Percentiles rank a stretch among this genome's conserved stretches.
Conservation (phyloP, 2,329 filamentous ascomycete species). For the Colletotrichum somersetense region DNA sequence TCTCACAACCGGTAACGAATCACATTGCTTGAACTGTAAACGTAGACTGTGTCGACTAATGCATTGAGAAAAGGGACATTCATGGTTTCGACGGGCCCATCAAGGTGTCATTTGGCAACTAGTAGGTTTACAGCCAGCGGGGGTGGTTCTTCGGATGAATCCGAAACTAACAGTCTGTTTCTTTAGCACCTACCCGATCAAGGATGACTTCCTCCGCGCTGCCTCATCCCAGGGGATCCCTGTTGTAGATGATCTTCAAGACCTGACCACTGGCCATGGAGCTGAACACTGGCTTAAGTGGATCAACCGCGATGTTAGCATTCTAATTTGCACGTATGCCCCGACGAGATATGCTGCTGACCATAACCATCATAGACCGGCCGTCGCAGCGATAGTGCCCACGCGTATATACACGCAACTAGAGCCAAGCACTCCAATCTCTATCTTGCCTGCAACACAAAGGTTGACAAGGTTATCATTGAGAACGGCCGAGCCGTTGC, state of each 20-base stretch:
- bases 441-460: slow-evolving; percentile 80
- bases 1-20: slow-evolving; percentile 66
- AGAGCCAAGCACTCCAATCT: slow-evolving; percentile 77
- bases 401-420: slow-evolving; percentile 83
- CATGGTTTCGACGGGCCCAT: slow-evolving; percentile 86
- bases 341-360: background rate
- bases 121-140: slow-evolving; percentile 51
- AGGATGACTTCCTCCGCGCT: slow-evolving; percentile 82
- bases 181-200: slow-evolving; percentile 77
- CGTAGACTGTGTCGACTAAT: background rate
- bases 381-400: slow-evolving; percentile 80
- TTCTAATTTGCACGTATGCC: background rate
- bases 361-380: slow-evolving; percentile 63
- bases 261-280: slow-evolving; percentile 75
- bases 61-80: slow-evolving; percentile 61
- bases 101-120: slow-evolving; percentile 85
- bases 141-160: background rate
- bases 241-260: slow-evolving; percentile 81
- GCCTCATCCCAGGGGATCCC: slow-evolving; percentile 80
- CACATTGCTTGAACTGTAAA: background rate
- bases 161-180: slow-evolving; percentile 32
- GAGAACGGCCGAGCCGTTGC: slow-evolving; percentile 79
- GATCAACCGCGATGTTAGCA: slow-evolving; percentile 76
- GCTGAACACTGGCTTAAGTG: slow-evolving; percentile 89
- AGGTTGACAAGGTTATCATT: slow-evolving; percentile 81